Conservation (phyloP, 2,329 filamentous ascomycete species). For the Coleophoma cylindrospora region DNA sequence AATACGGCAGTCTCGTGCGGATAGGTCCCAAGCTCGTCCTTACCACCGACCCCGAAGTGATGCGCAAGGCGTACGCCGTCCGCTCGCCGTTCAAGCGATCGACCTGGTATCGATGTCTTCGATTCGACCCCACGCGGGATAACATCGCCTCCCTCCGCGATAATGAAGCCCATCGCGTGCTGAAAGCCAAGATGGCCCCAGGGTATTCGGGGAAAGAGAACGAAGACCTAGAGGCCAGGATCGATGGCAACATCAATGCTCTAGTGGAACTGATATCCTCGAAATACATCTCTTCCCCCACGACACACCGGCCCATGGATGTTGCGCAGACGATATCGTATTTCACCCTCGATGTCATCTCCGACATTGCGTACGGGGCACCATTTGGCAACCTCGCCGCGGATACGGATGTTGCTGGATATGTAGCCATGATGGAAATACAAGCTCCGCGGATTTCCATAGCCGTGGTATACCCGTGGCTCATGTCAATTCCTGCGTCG, state of each 20-base stretch:
- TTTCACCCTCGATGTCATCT: neutral
- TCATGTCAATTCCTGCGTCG: neutral
- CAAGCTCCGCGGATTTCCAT: neutral
- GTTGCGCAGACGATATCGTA: neutral
- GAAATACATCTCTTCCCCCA: neutral
- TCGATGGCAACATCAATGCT: neutral
- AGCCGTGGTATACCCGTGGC: neutral
- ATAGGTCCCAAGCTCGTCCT: constrained; percentile 20
- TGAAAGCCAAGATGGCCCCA: neutral
- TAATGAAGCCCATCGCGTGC: neutral
- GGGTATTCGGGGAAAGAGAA: neutral
- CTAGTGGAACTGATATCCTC: neutral
- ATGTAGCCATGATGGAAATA: neutral
- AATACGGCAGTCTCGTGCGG: constrained; percentile 10
- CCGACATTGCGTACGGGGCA: neutral
- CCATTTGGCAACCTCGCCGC: neutral
- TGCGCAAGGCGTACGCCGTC: neutral
- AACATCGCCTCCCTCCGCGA: neutral
- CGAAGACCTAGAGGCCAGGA: neutral
- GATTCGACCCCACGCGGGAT: neutral
- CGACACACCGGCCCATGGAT: neutral
- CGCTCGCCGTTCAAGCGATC: neutral
- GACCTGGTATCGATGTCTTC: neutral
- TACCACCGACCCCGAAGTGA: neutral
- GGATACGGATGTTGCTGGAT: neutral